Evolutionary conservation across 257 asterid species (phyloP).

Genomic region (Solanum sitiens): DNA sequence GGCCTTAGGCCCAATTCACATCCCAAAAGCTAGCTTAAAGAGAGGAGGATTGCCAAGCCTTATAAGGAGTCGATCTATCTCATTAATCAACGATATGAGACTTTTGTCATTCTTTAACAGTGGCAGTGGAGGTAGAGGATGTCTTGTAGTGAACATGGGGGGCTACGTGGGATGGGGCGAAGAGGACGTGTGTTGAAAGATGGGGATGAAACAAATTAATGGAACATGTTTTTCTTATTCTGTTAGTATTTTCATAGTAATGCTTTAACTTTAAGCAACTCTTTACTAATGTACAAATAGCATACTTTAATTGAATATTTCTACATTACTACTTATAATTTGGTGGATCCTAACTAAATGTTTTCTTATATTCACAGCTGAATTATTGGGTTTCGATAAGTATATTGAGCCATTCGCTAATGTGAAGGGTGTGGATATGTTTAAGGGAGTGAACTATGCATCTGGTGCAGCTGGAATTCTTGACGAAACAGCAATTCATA

Average conservation of each 20-base stretch:
- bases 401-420: constrained; percentile 2
- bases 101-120: no score
- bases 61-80: no score
- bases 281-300: neutral
- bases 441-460: constrained; percentile 4
- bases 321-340: neutral
- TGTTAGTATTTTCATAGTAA: neutral
- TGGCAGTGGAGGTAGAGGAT: neutral
- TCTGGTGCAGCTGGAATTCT: constrained; percentile 10
- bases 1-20: no score
- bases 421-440: neutral
- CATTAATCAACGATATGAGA: no score
- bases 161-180: neutral
- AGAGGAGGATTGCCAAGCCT: no score
- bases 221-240: neutral
- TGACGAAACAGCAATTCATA: neutral
- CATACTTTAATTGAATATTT: neutral
- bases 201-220: fast-evolving
- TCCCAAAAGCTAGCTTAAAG: no score
- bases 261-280: neutral
- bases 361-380: neutral
- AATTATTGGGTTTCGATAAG: neutral
- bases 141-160: neutral
- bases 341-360: neutral
- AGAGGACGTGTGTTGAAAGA: neutral